Evolutionary conservation across 768 basidiomycete genomes (phyloP), one percentile per base, ranked within the genome.

Genomic region (Astraeus odoratus): DNA sequence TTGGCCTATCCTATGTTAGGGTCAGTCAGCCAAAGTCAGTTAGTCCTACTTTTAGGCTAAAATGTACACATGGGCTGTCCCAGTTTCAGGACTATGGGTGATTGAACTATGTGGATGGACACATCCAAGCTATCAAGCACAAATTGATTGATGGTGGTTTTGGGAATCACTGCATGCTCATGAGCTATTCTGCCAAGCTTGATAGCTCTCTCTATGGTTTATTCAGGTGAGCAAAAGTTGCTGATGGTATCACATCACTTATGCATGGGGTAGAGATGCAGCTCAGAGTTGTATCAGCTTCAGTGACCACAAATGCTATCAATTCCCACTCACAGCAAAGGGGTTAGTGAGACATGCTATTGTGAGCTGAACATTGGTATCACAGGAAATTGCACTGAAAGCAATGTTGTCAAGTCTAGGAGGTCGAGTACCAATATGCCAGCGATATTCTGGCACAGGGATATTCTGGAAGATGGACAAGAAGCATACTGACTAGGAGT

Each of bases 151-250:
- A 89, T 48, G 76, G 76, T 34, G 91, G 92, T 15, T 72, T 80
- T 36, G 93, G 83, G 8, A 98, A 97, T 67, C 78, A 78, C 57
- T 92, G 88, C 63, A 85, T 86, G 5, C 73, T 99, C 42, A 98
- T 99, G 96, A 82, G 85, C 37, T 99, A 99, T 61, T 88, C 90
- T 8, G 96, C 96, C 49, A 99, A 99, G 65, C 98, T 99, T 56
- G 94, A 95, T 4, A 95, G 91, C 54, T 78, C 81, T 5, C 63
- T 98, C 48, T 99, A 99, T 61, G 96, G 96, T 1, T 96, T 96
- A 1, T 99, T 99, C 78, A 74, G 92, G 89, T 89, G 50, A 48
- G 37, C 19, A 16, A 8, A 39, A 1, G 19, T 16, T 27, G 6
- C 30, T 27, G 39, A 47, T 29, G 48, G 41, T 13, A 39, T 8